These are phyloP conservation scores for Dactylonectria macrodidyma DNA, from an alignment of 2,329 filamentous ascomycete genomes.

Conservation along the genomic window DNA sequence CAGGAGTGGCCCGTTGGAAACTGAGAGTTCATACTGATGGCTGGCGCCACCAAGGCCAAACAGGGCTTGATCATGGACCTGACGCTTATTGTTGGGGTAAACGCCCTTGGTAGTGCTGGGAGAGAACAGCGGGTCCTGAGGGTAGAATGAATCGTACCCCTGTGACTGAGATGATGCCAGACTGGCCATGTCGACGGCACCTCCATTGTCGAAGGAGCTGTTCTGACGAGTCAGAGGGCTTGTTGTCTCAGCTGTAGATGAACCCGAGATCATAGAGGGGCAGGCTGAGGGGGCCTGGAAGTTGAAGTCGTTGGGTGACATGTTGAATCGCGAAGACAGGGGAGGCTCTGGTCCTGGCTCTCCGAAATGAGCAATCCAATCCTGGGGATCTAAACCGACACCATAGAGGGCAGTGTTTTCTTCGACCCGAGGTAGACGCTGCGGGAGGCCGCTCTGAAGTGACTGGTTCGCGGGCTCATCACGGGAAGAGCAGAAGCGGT, in stretches of 20 bases:
- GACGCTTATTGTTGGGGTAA: slow-evolving; percentile 48
- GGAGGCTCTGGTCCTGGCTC: slow-evolving; percentile 42
- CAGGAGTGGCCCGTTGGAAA: slow-evolving; percentile 50
- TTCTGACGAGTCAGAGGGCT: slow-evolving; percentile 61
- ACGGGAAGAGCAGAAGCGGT: slow-evolving; percentile 50
- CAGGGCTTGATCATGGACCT: slow-evolving; percentile 49
- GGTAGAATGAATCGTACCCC: slow-evolving; percentile 25
- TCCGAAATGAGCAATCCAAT: slow-evolving; percentile 54
- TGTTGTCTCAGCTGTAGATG: slow-evolving; percentile 55
- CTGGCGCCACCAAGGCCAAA: slow-evolving; percentile 60
- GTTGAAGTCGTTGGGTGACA: slow-evolving; percentile 43
- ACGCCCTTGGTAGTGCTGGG: slow-evolving; percentile 37
- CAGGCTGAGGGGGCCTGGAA: slow-evolving; percentile 55
- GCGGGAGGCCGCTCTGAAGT: slow-evolving; percentile 37
- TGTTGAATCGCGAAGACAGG: slow-evolving; percentile 43
- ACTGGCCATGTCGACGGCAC: slow-evolving; percentile 55
- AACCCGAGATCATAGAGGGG: slow-evolving; percentile 61
- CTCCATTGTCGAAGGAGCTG: slow-evolving; percentile 55
- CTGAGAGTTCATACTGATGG: slow-evolving; percentile 51
- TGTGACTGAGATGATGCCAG: slow-evolving; percentile 57
- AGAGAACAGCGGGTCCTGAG: slow-evolving; percentile 43
- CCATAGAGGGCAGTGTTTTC: slow-evolving; percentile 51
- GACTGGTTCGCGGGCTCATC: slow-evolving; percentile 50
- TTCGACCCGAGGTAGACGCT: slow-evolving; percentile 55
- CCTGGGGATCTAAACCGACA: slow-evolving; percentile 57